Base-by-base conservation (phyloP, 768 basidiomycete genomes). In the Tylopilus subfusipes region DNA sequence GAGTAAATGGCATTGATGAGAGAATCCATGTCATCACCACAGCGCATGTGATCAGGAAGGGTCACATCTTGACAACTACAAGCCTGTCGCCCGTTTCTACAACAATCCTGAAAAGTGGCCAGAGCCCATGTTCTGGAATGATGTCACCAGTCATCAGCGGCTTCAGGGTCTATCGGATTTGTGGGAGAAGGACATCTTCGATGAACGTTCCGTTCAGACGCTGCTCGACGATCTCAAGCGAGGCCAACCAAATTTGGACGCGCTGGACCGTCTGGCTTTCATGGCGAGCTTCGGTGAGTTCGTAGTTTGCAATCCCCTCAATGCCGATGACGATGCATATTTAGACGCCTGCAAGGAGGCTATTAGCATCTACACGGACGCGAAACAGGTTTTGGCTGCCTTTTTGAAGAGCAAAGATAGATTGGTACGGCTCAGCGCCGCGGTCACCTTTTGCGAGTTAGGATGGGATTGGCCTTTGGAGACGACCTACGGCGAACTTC, bases 141-240 rank as follows among this genome's bases (percentile, higher is more conserved):
- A 68, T 24, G 54, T 52, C 3, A 49, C 45, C 19, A 66, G 59
- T 40, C 62, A 66, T 18, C 34, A 49, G 24, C 61, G 57, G 9
- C 62, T 69, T 12, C 53, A 59, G 16, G 0, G 42, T 11, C 50
- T 65, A 3, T 48, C 67, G 1, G 48, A 54, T 33, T 31, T 56
- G 16, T 71, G 69, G 68, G 68, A 70, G 39, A 69, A 60, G 39
- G 68, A 69, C 21, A 59, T 69, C 18, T 68, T 69, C 13, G 68
- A 69, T 24, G 48, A 51, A 24, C 13, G 52, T 10, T 65, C 64
- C 5, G 38, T 67, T 31, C 48, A 31, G 25, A 55, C 43, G 13
- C 53, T 63, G 5, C 57, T 70, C 1, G 52, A 58, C 10, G 53
- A 48, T 49, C 68, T 70, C 54, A 40, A 55, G 21, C 47, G 47